Percentiles rank a stretch among this genome's conserved stretches.
phyloP scores from a whole-genome alignment of 768 basidiomycete species.

The Naganishia kalamii region DNA sequence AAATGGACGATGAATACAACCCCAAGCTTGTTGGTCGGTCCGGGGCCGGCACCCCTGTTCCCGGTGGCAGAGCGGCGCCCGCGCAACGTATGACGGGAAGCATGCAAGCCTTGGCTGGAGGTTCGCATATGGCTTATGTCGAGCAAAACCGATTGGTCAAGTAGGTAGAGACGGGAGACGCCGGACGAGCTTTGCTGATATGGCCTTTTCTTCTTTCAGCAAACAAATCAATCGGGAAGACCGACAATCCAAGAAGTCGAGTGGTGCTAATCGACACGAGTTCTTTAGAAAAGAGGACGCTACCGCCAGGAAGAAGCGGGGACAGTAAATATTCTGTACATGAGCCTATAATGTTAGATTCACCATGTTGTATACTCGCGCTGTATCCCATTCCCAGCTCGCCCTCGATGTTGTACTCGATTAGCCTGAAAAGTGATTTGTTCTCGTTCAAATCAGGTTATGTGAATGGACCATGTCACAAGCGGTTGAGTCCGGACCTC shows the following conservation, averaged over 20 bases:
- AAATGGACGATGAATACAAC: conserved; percentile 47
- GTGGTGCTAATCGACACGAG: conserved; percentile 23
- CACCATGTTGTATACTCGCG: no score
- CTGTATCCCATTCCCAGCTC: no score
- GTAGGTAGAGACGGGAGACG: conserved; percentile 30
- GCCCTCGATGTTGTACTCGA: no score
- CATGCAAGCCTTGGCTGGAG: conserved; percentile 43
- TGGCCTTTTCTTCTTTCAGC: conserved; percentile 18
- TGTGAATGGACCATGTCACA: no score
- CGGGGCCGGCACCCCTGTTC: conserved; percentile 22
- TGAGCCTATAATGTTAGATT: no score
- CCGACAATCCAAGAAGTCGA: conserved; percentile 24
- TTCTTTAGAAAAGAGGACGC: conserved; percentile 26
- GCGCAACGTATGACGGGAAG: conserved; percentile 43
- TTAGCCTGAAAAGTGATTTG: no score
- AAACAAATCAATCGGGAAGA: conserved; percentile 38
- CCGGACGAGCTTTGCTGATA: neutral
- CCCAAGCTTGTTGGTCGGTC: conserved; percentile 18
- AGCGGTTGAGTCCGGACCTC: no score
- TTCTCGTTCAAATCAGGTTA: no score
- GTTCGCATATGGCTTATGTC: conserved; percentile 46
- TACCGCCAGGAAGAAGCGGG: neutral
- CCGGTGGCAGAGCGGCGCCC: conserved; percentile 26
- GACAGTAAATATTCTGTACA: no score
- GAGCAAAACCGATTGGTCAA: conserved; percentile 46